phyloP scores from a whole-genome alignment of 129 eudicot species.

The Centella asiatica region DNA sequence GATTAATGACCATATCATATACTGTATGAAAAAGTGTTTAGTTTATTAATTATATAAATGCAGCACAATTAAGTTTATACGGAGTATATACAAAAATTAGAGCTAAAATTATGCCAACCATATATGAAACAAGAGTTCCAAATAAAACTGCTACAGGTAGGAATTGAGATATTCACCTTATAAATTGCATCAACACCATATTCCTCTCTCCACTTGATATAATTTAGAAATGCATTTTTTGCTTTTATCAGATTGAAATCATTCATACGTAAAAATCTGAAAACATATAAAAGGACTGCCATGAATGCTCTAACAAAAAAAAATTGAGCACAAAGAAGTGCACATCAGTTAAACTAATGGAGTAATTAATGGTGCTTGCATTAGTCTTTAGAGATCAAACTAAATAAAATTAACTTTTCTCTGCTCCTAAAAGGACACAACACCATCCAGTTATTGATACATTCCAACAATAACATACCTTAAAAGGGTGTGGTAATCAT shows the following conservation, averaged over 20 bases:
- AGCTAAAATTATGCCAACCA: background rate
- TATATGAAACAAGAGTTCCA: background rate
- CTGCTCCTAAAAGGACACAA: background rate
- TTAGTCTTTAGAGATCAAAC: background rate
- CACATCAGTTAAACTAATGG: no score
- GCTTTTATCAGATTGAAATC: conserved; percentile 43
- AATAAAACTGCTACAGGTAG: background rate
- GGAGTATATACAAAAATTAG: background rate
- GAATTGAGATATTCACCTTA: conserved; percentile 20
- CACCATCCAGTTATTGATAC: background rate
- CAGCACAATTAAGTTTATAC: no score
- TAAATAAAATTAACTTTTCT: background rate
- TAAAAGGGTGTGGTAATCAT: conserved; percentile 45
- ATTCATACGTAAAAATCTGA: conserved; percentile 51
- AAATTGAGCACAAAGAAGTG: no score
- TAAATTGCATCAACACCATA: conserved; percentile 33
- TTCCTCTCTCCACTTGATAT: conserved; percentile 50
- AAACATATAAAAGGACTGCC: conserved; percentile 5
- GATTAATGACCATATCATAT: no score
- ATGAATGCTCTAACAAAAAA: background rate
- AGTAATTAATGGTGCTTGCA: no score
- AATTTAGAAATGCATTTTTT: conserved; percentile 31
- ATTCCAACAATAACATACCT: conserved; percentile 19
- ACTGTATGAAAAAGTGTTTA: no score
- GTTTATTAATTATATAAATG: no score